Conservation (phyloP, 148 eudicot species). For the Rhododendron williamsianum region DNA sequence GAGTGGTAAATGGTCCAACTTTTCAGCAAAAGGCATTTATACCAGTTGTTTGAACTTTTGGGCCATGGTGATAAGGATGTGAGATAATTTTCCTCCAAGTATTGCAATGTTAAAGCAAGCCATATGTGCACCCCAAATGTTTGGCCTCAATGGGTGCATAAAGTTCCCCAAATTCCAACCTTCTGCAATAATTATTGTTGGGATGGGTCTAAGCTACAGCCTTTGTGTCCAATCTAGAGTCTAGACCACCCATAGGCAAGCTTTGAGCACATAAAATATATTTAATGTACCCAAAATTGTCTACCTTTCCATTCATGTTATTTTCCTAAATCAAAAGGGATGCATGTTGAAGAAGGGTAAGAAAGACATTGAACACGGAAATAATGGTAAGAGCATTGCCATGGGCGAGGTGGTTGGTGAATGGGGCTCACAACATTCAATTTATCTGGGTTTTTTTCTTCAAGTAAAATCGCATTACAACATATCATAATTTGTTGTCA, state of each 20-base stretch:
- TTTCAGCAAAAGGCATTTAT: neutral
- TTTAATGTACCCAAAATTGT: neutral
- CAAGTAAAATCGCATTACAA: neutral
- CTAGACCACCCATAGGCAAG: neutral
- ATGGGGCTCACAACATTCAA: neutral
- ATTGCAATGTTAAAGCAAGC: neutral
- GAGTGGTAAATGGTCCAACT: neutral
- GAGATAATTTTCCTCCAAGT: neutral
- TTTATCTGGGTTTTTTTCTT: neutral
- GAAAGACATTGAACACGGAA: constrained; percentile 16
- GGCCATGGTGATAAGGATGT: neutral
- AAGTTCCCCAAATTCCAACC: neutral
- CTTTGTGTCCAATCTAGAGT: neutral
- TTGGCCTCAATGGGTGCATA: neutral
- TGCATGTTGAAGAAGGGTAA: neutral
- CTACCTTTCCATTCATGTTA: neutral
- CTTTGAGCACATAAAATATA: neutral
- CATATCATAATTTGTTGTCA: neutral
- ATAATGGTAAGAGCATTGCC: neutral
- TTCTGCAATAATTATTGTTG: neutral
- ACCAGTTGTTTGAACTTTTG: neutral
- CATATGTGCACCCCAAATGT: neutral
- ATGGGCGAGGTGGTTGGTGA: constrained; percentile 18
- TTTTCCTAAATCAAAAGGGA: neutral
- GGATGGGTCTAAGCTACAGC: neutral